phyloP scores from a whole-genome alignment of 2,329 filamentous ascomycete species.

The Bipolaris oryzae region DNA sequence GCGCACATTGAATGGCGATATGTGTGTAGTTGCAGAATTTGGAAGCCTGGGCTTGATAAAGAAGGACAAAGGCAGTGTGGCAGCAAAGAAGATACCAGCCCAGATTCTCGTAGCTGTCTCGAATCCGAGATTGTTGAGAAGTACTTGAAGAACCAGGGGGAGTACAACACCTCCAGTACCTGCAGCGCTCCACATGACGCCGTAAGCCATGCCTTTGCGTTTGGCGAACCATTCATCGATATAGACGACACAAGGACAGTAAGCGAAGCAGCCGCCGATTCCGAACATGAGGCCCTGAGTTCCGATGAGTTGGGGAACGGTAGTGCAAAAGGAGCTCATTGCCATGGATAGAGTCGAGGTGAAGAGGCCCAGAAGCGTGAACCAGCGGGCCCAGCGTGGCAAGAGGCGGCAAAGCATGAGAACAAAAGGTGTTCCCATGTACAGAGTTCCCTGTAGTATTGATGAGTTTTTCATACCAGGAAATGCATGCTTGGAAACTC shows the following conservation, averaged over 20 bases:
- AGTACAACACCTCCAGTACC: constrained; percentile 53
- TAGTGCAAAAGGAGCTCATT: constrained; percentile 34
- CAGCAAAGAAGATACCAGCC: constrained; percentile 13
- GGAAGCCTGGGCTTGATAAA: constrained; percentile 1
- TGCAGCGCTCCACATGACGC: constrained; percentile 60
- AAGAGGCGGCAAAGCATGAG: no score
- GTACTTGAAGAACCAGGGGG: constrained; percentile 50
- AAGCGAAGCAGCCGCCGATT: constrained; percentile 55
- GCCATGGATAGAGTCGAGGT: background rate
- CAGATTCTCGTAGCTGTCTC: constrained; percentile 51
- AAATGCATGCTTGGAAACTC: constrained; percentile 23
- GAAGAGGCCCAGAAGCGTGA: background rate
- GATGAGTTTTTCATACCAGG: no score
- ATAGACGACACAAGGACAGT: constrained; percentile 57
- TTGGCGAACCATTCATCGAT: constrained; percentile 67
- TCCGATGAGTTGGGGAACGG: constrained; percentile 39
- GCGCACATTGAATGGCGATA: background rate
- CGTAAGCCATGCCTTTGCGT: constrained; percentile 64
- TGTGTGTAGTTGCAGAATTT: background rate
- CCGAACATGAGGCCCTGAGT: constrained; percentile 49
- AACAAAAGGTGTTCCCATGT: no score
- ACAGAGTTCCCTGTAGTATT: no score
- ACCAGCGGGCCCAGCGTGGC: constrained; percentile 30
- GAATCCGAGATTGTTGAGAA: constrained; percentile 50
- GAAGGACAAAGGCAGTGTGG: background rate